Conservation (phyloP, 768 basidiomycete genomes). For the Leccinum disarticulatum region DNA sequence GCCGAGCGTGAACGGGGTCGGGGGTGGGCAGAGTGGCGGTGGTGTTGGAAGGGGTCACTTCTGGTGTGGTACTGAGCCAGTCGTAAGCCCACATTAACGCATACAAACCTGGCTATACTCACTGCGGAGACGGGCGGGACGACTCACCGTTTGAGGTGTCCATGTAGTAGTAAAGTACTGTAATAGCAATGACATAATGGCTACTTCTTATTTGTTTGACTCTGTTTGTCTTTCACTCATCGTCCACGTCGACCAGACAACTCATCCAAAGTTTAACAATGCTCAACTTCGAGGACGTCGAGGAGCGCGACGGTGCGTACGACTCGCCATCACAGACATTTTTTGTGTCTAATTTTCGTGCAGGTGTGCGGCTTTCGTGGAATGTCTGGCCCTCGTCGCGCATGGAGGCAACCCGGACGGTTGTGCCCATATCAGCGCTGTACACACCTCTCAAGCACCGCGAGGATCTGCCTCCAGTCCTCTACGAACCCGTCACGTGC, state of each 20-base stretch:
- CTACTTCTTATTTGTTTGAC: conserved; percentile 16
- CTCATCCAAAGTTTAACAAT: conserved; percentile 36
- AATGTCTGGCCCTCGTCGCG: conserved; percentile 98
- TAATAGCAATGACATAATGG: background rate
- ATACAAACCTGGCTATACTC: background rate
- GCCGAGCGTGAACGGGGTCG: conserved; percentile 18
- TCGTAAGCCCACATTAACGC: background rate
- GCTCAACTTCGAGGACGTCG: conserved; percentile 94
- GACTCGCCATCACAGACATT: background rate
- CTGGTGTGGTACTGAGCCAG: background rate
- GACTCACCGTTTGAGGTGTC: background rate
- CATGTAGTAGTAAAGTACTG: background rate
- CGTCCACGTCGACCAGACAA: conserved; percentile 29
- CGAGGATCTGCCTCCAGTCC: conserved; percentile 91
- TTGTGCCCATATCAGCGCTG: conserved; percentile 96
- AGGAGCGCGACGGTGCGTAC: conserved; percentile 87
- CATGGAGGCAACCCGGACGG: conserved; percentile 96
- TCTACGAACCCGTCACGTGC: conserved; percentile 98
- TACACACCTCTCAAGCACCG: conserved; percentile 94
- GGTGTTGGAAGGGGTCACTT: conserved; percentile 21
- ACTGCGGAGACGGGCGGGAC: background rate
- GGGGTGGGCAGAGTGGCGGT: conserved; percentile 33
- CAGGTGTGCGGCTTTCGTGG: conserved; percentile 95
- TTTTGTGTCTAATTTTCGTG: background rate
- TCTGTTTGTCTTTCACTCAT: conserved; percentile 17